phyloP scores from a whole-genome alignment of 768 basidiomycete genomes.

The Harrya chromipes region DNA sequence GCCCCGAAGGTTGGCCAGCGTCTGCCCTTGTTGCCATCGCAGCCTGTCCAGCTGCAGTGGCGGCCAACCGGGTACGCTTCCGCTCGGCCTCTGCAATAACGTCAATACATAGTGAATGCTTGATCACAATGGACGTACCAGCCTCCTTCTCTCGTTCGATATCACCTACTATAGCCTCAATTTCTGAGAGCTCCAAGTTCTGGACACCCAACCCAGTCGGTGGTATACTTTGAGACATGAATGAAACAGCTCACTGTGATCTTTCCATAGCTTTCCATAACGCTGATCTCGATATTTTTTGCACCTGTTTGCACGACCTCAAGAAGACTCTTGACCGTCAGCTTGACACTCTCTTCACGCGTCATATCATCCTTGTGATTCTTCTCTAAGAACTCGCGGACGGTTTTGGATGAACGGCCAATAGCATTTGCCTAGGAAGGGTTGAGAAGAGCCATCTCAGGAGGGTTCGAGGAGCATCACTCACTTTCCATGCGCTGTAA shows the following conservation, averaged over 20 bases:
- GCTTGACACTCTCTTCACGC: conserved; percentile 87
- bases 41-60: conserved; percentile 87
- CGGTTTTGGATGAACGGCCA: conserved; percentile 96
- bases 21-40: conserved; percentile 70
- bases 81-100: conserved; percentile 78
- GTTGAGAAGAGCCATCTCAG: background rate
- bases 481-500: conserved; percentile 97
- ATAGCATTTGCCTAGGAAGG: conserved; percentile 85
- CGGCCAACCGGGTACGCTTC: conserved; percentile 86
- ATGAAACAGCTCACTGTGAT: conserved; percentile 60
- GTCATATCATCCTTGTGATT: conserved; percentile 91
- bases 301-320: conserved; percentile 99
- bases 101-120: conserved; percentile 2
- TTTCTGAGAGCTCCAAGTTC: conserved; percentile 84
- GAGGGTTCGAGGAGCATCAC: conserved; percentile 1
- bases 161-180: conserved; percentile 86
- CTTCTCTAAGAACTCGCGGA: conserved; percentile 98
- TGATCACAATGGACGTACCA: conserved; percentile 42
- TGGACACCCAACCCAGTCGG: conserved; percentile 29
- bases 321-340: conserved; percentile 91
- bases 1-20: conserved; percentile 34
- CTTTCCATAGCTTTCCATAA: conserved; percentile 95
- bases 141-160: conserved; percentile 98
- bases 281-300: conserved; percentile 98
- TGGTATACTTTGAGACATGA: background rate